phyloP scores from a whole-genome alignment of 768 basidiomycete species.

The Serendipita sp. region DNA sequence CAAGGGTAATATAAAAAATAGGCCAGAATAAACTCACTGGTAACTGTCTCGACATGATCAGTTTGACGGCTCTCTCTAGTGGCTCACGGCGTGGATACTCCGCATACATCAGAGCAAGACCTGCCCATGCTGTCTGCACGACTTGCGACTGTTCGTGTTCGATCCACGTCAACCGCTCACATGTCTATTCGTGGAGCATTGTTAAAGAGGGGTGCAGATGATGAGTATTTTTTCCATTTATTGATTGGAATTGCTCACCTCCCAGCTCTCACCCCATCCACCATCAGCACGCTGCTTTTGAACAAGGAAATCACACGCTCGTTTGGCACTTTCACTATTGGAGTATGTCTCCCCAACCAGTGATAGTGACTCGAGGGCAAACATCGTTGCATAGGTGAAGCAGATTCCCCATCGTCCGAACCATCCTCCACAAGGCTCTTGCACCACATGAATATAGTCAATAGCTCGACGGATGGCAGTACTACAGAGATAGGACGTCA shows the following conservation, averaged over 20 bases:
- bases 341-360: slow-evolving; percentile 80
- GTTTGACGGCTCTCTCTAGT: slow-evolving; percentile 55
- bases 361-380: slow-evolving; percentile 80
- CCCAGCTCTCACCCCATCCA: slow-evolving; percentile 97
- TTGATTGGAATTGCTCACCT: slow-evolving; percentile 33
- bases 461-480: slow-evolving; percentile 54
- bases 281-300: slow-evolving; percentile 76
- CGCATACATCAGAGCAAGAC: slow-evolving; percentile 84
- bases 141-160: slow-evolving; percentile 75
- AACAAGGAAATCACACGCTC: slow-evolving; percentile 75
- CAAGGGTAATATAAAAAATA: background rate
- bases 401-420: slow-evolving; percentile 95
- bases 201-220: background rate
- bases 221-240: no score
- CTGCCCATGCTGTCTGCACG: slow-evolving; percentile 88
- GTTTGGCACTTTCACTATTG: slow-evolving; percentile 48
- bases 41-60: slow-evolving; percentile 83
- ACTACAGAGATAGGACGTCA: slow-evolving; percentile 24
- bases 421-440: slow-evolving; percentile 83
- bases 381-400: slow-evolving; percentile 96
- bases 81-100: slow-evolving; percentile 67
- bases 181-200: slow-evolving; percentile 39
- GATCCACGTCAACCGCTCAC: slow-evolving; percentile 63
- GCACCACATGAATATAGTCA: slow-evolving; percentile 60
- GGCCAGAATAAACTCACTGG: slow-evolving; percentile 36